Base-by-base conservation (phyloP, 495 filamentous ascomycete species). In the Penicillium bialowiezense region DNA sequence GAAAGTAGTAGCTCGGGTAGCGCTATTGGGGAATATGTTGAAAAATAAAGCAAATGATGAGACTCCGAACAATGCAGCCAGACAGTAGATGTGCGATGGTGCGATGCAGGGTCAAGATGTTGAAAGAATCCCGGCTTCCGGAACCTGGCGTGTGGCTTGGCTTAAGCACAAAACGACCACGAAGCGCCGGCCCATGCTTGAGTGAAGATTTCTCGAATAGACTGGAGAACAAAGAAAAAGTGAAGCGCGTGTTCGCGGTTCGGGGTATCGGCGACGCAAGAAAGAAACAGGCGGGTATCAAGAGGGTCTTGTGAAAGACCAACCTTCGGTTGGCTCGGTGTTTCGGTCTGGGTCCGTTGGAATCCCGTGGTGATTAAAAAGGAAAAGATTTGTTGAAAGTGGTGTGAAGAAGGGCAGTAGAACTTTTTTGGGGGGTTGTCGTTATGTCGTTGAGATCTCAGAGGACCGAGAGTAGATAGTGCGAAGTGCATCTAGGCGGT, bases 391-490 rank as follows among this genome's bases (percentile, higher is more conserved):
- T 26, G 23, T 3, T 26, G 32, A 50, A 18, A 40, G 9, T 21
- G 31, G 12, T 41, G 4, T 35, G 51, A 29, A 36, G 37, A 42
- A 50, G 50, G 50, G 39, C 38, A 60, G 59, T 29, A 63, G 63
- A 46, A 44, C 66, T 69, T 72, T 62, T 59, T 41, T 18, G 24
- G n/a, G n/a, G n/a, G n/a, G 51, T 31, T 41, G 59, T 70, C 56
- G 58, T 62, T 17, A 67, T 50, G 46, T 61, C 54, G 52, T 66
- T 36, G 44, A 51, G 36, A 19, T 52, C 15, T 21, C 13, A 5
- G 26, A 37, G 10, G 37, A 53, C 18, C 14, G 40, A 34, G 6
- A 34, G 40, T 1, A 35, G 46, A 26, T 4, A 26, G 23, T 26
- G 23, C 3, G n/a, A 23, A 15, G 9, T 44, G 18, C n/a, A n/a